Conservation (phyloP, 805 yeast species). For the Sugiyamaella smithiae region DNA sequence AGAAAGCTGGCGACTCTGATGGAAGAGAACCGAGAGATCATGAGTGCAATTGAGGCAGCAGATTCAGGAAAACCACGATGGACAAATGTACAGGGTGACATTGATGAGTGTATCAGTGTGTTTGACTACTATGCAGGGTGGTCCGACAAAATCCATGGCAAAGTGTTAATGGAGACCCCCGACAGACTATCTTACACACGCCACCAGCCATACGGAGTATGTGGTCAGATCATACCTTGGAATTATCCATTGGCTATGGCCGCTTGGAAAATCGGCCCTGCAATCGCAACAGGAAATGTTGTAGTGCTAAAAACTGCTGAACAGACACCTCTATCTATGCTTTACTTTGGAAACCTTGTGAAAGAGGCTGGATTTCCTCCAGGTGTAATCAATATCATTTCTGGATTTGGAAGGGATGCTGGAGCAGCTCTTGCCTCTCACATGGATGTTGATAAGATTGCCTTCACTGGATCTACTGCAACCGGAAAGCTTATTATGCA, state of each 20-base stretch:
- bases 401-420: conserved; percentile 82
- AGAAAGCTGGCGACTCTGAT: conserved; percentile 72
- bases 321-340: conserved; percentile 85
- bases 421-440: conserved; percentile 80
- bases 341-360: conserved; percentile 65
- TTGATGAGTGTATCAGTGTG: conserved; percentile 63
- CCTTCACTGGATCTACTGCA: conserved; percentile 93
- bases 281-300: conserved; percentile 86
- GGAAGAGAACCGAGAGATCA: conserved; percentile 65
- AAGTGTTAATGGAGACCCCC: conserved; percentile 68
- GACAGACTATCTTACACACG: conserved; percentile 74
- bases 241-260: conserved; percentile 93
- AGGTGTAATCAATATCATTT: conserved; percentile 83
- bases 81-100: conserved; percentile 68
- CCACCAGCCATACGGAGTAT: conserved; percentile 91
- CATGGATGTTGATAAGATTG: conserved; percentile 80
- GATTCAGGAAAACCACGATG: conserved; percentile 81
- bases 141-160: conserved; percentile 84
- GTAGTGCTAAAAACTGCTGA: conserved; percentile 88
- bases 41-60: conserved; percentile 78
- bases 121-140: conserved; percentile 86
- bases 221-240: conserved; percentile 97
- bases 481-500: conserved; percentile 82
- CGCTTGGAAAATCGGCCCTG: conserved; percentile 94
- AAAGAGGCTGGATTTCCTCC: conserved; percentile 86